phyloP scores from a whole-genome alignment of 1,284 basidiomycete species.

The Ceratobasidium sp. region DNA sequence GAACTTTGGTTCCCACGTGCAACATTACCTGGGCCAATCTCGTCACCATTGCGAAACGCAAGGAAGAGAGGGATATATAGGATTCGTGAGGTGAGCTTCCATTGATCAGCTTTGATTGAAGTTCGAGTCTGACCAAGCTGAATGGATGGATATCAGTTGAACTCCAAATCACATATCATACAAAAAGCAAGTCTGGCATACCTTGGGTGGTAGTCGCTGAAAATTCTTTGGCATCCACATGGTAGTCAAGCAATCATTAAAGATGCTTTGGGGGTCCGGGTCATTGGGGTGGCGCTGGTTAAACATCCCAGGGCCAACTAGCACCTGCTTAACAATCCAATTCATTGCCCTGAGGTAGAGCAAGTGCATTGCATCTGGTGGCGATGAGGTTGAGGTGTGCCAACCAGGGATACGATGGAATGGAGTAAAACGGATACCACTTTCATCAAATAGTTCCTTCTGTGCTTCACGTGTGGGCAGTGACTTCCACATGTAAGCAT shows the following conservation, averaged over 20 bases:
- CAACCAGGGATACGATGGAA: slow-evolving; percentile 17
- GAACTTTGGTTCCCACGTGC: neutral
- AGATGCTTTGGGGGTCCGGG: neutral
- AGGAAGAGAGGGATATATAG: slow-evolving; percentile 1
- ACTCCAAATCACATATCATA: too few relatives aligned
- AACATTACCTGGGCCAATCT: neutral
- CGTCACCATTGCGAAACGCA: slow-evolving; percentile 1
- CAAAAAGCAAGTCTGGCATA: neutral
- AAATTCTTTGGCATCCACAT: slow-evolving; percentile 36
- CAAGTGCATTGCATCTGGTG: slow-evolving; percentile 35
- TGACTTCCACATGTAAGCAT: slow-evolving; percentile 2
- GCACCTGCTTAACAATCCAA: slow-evolving; percentile 32
- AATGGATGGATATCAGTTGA: too few relatives aligned
- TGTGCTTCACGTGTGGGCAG: neutral
- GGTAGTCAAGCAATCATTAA: slow-evolving; percentile 9
- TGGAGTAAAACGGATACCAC: slow-evolving; percentile 13
- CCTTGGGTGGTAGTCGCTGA: slow-evolving; percentile 14
- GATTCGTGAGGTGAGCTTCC: neutral
- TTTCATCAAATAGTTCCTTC: neutral
- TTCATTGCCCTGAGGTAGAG: slow-evolving; percentile 25
- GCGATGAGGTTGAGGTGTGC: neutral
- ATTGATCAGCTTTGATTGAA: slow-evolving; percentile 23
- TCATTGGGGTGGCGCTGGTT: neutral
- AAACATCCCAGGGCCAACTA: slow-evolving; percentile 23
- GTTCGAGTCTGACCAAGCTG: slow-evolving; percentile 28